Evolutionary conservation across 495 filamentous ascomycete genomes (phyloP), one percentile per base, ranked within the genome.

Genomic region (Aspergillus ostianus): DNA sequence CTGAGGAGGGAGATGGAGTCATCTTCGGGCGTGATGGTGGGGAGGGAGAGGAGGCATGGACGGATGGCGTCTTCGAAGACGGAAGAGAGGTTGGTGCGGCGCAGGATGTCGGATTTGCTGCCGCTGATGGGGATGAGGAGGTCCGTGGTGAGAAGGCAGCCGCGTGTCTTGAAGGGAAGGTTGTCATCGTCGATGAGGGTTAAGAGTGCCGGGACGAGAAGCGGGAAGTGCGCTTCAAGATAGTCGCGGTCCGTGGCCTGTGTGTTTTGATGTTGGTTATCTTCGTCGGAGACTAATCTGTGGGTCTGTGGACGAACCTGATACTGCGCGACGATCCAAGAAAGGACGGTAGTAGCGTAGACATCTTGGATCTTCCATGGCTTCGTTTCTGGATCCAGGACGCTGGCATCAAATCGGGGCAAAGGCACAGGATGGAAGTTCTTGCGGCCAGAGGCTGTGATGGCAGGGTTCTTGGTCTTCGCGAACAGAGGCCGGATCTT

Each of bases 201-300:
- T 3, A 98, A 81, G 0, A 97, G 76, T 1, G 90, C 89, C 1
- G 94, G 94, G n/a, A 93, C 80, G 47, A 90, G 82, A n/a, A 95
- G 82, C 0, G 84, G 85, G 85, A 92, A 97, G 58, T 90, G 78
- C 6, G 63, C 57, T 62, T 83, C 77, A 4, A 83, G 67, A n/a
- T 69, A 57, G 8, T 44, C 44, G 32, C 64, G 63, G 29, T 74
- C 65, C 12, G 64, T 56, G 7, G 68, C 19, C 75, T 77, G 47
- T 57, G 46, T 26, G 18, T 17, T 9, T 32, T 7, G 30, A 1
- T 1, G 47, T 68, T 53, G 67, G 60, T 55, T 29, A 19, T 45
- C 49, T 19, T 41, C 12, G 18, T 29, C 17, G 1, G 21, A 52
- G 32, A 20, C 36, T 41, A 19, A 30, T 19, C 23, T 7, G 20